Conservation (phyloP, 805 yeast genomes). For the Suhomyces sp. region DNA sequence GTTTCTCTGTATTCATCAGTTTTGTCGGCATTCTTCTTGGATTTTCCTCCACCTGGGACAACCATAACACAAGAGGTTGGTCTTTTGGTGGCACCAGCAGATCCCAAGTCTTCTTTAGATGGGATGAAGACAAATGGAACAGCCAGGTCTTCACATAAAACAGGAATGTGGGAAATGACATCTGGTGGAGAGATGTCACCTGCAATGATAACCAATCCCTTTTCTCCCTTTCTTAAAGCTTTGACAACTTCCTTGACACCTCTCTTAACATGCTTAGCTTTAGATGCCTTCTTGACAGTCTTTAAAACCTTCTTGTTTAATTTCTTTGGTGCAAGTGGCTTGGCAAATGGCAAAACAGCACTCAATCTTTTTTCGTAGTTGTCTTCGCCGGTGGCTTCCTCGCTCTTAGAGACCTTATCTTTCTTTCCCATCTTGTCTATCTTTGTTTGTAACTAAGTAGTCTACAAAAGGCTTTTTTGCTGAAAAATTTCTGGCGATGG, state of each 20-base stretch:
- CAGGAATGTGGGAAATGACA: slow-evolving; percentile 96
- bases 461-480: slow-evolving; percentile 8
- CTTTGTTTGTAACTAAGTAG: neutral
- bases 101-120: slow-evolving; percentile 95
- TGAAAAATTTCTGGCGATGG: slow-evolving; percentile 7
- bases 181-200: slow-evolving; percentile 98
- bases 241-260: slow-evolving; percentile 99
- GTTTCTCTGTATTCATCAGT: slow-evolving; percentile 86
- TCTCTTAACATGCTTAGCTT: slow-evolving; percentile 96
- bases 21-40: slow-evolving; percentile 66
- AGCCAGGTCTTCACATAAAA: slow-evolving; percentile 87
- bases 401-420: slow-evolving; percentile 42
- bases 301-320: slow-evolving; percentile 92
- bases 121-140: slow-evolving; percentile 95
- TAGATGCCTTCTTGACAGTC: slow-evolving; percentile 95
- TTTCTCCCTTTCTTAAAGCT: slow-evolving; percentile 96
- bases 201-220: slow-evolving; percentile 93
- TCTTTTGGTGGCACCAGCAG: slow-evolving; percentile 98
- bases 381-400: slow-evolving; percentile 45
- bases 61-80: slow-evolving; percentile 98
- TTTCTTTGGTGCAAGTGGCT: slow-evolving; percentile 94
- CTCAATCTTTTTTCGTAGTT: slow-evolving; percentile 91
- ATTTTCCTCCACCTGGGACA: slow-evolving; percentile 90
- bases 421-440: slow-evolving; percentile 39
- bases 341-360: slow-evolving; percentile 87